Base-by-base conservation (phyloP, 805 yeast genomes). In the Metschnikowia noctiluminum region DNA sequence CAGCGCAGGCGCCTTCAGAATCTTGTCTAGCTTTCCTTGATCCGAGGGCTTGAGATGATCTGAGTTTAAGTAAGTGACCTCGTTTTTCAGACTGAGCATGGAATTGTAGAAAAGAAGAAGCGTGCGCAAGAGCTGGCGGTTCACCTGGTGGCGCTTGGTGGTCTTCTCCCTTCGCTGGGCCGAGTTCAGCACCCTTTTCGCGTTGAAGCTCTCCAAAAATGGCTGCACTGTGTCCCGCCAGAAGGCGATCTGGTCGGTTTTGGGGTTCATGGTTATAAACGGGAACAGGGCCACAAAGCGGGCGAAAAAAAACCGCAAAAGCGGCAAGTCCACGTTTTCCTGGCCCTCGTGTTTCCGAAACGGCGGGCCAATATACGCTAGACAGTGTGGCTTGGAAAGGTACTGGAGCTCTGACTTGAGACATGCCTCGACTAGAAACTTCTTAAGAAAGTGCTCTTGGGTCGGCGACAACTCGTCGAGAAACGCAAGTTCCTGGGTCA, bases 401-500 rank as follows among this genome's bases (percentile, higher is more conserved):
- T 63, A 64, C 28, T 71, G 78, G 38, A 89, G 71, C 63, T 92
- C 99, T 6, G 73, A 61, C 11, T 76, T 73, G 31, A 90, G 67
- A 60, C 87, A 79, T 11, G 77, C 71, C 52, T 80, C 77, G 28
- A 92, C 69, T 14, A 92, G 73, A 66, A 88, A 91, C 59, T 95
- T 82, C 65, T 92, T 92, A 46, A 94, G 75, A 64, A 86, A 87
- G 61, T 92, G 97, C 65, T 89, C 96, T 63, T 91, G 89, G 0
- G 79, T 73, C 2, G 91, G 80, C 12, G 81, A 66, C 41, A 85
- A 51, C 36, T 31, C 47, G 46, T 38, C 38, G 15, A 51, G 31
- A 32, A 54, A 55, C 34, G 41, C 30, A 40, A 46, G 46, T 7
- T 41, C 38, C 8, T 31, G 49, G 8, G 45, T 30, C 49, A 45